Evolutionary conservation across 495 filamentous ascomycete genomes (phyloP).

Genomic region (Gamarada debralockiae): DNA sequence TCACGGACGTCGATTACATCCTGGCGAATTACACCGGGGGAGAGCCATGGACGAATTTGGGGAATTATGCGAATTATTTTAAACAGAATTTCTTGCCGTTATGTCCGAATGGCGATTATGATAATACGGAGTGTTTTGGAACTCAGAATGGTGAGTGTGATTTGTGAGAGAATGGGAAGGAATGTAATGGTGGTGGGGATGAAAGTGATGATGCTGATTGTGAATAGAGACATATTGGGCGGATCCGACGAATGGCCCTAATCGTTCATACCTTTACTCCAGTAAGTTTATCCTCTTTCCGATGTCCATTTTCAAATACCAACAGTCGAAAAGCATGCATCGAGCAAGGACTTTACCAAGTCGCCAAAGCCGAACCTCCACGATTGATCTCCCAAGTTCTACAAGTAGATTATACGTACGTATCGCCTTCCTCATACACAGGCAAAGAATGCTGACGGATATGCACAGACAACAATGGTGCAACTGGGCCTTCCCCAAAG

Average conservation of each 20-base stretch:
- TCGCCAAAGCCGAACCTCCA: constrained; percentile 35
- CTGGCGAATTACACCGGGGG: constrained; percentile 42
- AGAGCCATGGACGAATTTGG: constrained; percentile 43
- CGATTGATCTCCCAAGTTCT: constrained; percentile 38
- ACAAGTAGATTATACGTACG: constrained; percentile 42
- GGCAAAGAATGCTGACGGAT: neutral
- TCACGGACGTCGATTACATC: constrained; percentile 35
- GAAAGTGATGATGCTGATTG: no score
- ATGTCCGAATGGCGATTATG: constrained; percentile 34
- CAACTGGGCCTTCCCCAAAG: constrained; percentile 42
- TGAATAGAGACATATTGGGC: constrained; percentile 32
- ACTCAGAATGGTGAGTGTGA: constrained; percentile 31
- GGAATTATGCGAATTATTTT: constrained; percentile 44
- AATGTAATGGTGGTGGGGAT: no score
- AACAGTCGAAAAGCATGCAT: constrained; percentile 30
- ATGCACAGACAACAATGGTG: constrained; percentile 38
- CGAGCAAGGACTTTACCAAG: constrained; percentile 45
- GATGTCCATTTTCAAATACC: neutral
- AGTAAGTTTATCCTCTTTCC: constrained; percentile 4
- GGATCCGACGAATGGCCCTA: constrained; percentile 28
- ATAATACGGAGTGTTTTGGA: constrained; percentile 40
- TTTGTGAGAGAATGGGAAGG: no score
- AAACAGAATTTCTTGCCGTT: constrained; percentile 36
- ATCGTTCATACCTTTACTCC: constrained; percentile 42
- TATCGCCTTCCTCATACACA: neutral